Evolutionary conservation across 2,329 filamentous ascomycete species (phyloP).

Genomic region (Nigrospora osmanthi): DNA sequence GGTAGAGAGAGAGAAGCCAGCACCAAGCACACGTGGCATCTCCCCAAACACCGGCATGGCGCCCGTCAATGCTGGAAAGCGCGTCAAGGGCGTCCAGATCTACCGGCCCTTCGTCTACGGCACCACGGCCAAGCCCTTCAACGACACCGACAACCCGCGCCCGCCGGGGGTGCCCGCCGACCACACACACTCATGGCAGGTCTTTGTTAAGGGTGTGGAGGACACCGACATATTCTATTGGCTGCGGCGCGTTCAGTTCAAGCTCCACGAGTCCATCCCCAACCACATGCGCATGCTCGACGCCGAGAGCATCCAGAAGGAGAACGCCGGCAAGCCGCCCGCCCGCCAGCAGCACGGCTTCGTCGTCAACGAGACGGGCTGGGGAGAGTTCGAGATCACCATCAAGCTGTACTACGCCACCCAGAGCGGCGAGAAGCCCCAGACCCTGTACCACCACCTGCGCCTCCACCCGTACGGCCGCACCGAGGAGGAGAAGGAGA

Average conservation of each 20-base stretch:
- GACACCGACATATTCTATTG: conserved; percentile 90
- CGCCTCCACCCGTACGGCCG: conserved; percentile 86
- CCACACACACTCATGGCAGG: conserved; percentile 94
- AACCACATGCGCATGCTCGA: conserved; percentile 72
- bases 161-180: conserved; percentile 72
- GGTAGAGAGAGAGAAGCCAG: too few relatives aligned
- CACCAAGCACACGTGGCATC: too few relatives aligned
- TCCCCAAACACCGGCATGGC: conserved; percentile 36
- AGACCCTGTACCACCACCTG: conserved; percentile 90
- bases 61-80: conserved; percentile 52
- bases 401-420: conserved; percentile 90
- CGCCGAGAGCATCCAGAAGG: conserved; percentile 19
- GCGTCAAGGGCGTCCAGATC: conserved; percentile 58
- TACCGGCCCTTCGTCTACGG: conserved; percentile 65
- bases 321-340: conserved; percentile 22
- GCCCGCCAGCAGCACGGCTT: conserved; percentile 54
- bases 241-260: conserved; percentile 96
- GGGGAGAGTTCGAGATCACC: conserved; percentile 96
- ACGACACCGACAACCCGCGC: conserved; percentile 69
- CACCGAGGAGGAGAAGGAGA: conserved; percentile 64
- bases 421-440: conserved; percentile 84
- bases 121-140: conserved; percentile 72
- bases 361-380: conserved; percentile 84
- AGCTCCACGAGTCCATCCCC: conserved; percentile 93
- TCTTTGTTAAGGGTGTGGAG: conserved; percentile 86